Percentiles rank a stretch among this genome's conserved stretches.
Conservation (phyloP, 2,329 filamentous ascomycete genomes). For the Colletotrichum falcatum region DNA sequence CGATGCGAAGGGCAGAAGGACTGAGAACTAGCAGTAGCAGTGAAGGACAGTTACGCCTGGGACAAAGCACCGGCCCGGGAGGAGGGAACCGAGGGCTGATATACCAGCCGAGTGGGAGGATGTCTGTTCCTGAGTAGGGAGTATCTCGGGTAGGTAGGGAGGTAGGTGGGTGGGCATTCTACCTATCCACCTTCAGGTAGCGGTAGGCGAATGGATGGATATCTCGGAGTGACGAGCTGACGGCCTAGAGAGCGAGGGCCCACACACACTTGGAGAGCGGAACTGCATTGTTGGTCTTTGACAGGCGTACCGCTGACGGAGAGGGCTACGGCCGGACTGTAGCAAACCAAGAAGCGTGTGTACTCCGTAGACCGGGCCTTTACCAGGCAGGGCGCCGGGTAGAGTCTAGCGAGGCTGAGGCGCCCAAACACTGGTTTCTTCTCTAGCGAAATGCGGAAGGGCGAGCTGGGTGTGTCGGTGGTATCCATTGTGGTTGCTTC, state of each 20-base stretch:
- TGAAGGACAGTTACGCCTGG: slow-evolving; percentile 4
- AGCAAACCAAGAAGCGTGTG: too few species aligned
- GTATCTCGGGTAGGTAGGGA: too few species aligned
- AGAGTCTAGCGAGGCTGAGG: slow-evolving; percentile 15
- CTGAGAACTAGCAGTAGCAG: neutral
- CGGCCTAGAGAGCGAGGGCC: neutral
- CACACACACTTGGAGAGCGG: slow-evolving; percentile 9
- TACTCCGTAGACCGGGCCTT: too few species aligned
- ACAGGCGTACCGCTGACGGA: slow-evolving; percentile 32
- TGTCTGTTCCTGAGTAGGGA: neutral
- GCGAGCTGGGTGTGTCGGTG: neutral
- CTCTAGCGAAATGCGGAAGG: slow-evolving; percentile 13
- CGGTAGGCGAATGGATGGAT: too few species aligned
- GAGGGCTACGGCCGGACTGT: slow-evolving; percentile 10
- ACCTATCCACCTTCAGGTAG: too few species aligned
- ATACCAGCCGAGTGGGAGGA: slow-evolving; percentile 7
- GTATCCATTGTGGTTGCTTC: neutral
- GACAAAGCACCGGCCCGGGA: neutral
- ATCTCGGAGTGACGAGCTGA: neutral
- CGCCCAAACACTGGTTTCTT: slow-evolving; percentile 18
- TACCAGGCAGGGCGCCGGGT: slow-evolving; percentile 10
- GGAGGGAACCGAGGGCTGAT: slow-evolving; percentile 16
- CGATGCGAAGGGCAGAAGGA: neutral
- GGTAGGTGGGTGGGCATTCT: too few species aligned
- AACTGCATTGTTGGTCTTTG: slow-evolving; percentile 16